Conservation (phyloP, 2,329 filamentous ascomycete species). For the Colletotrichum sp. region DNA sequence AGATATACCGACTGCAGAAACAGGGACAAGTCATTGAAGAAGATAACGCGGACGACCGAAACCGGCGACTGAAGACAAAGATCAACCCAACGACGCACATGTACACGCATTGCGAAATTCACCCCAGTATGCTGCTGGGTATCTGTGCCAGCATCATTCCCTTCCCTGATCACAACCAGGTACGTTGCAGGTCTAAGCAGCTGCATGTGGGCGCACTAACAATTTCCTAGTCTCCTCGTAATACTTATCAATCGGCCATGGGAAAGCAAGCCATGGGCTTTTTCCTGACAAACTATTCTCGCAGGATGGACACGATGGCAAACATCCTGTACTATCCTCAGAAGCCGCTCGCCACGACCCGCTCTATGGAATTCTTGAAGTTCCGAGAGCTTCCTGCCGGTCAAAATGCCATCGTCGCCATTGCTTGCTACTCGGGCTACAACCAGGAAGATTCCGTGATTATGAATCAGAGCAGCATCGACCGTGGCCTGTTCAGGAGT, state of each 20-base stretch:
- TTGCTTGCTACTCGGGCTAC: conserved; percentile 96
- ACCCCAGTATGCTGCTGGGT: conserved; percentile 97
- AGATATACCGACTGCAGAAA: conserved; percentile 75
- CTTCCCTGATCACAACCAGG: conserved; percentile 97
- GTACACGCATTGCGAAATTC: conserved; percentile 99
- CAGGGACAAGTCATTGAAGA: conserved; percentile 68
- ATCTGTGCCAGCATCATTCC: conserved; percentile 99
- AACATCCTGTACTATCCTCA: conserved; percentile 99
- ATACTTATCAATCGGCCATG: conserved; percentile 99
- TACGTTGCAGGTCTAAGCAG: conserved; percentile 38
- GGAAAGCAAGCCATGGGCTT: conserved; percentile 99
- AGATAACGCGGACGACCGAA: conserved; percentile 70
- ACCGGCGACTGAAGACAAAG: conserved; percentile 86
- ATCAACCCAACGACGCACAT: conserved; percentile 87
- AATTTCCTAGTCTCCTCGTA: conserved; percentile 80
- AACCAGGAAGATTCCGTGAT: conserved; percentile 99
- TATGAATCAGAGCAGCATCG: conserved; percentile 99
- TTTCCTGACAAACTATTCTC: conserved; percentile 94
- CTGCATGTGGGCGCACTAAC: conserved; percentile 32
- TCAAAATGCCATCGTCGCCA: conserved; percentile 98
- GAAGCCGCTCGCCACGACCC: conserved; percentile 93
- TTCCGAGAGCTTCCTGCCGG: conserved; percentile 97
- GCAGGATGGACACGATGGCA: conserved; percentile 99
- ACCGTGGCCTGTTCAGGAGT: conserved; percentile 95
- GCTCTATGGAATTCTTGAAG: conserved; percentile 98